Evolutionary conservation across 1,139 yeast species (phyloP).

Genomic region (Wickerhamiella pararugosa): DNA sequence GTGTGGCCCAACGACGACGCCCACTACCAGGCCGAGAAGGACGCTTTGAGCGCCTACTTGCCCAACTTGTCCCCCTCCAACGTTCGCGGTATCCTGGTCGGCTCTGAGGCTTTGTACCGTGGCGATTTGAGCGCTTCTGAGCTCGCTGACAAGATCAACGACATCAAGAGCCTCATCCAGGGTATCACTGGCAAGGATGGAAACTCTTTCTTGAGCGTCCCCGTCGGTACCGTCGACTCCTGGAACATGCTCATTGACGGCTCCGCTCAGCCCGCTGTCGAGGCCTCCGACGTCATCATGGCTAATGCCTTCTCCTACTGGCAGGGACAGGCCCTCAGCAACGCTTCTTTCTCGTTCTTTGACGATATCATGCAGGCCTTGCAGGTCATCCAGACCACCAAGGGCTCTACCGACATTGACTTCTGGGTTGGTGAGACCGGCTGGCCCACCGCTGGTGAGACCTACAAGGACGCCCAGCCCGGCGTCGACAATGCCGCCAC

Average conservation of each 20-base stretch:
- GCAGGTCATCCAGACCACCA: slow-evolving; percentile 67
- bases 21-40: slow-evolving; percentile 21
- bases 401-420: slow-evolving; percentile 69
- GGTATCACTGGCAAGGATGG: slow-evolving; percentile 68
- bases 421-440: slow-evolving; percentile 99
- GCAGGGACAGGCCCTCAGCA: slow-evolving; percentile 83
- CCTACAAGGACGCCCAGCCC: slow-evolving; percentile 40
- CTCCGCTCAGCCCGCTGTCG: slow-evolving; percentile 48
- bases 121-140: slow-evolving; percentile 27
- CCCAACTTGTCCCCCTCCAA: slow-evolving; percentile 15
- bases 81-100: slow-evolving; percentile 64
- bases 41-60: slow-evolving; percentile 20
- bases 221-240: slow-evolving; percentile 89
- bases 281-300: slow-evolving; percentile 68
- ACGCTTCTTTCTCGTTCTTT: slow-evolving; percentile 72
- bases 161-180: slow-evolving; percentile 41
- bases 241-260: slow-evolving; percentile 88
- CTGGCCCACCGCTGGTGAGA: slow-evolving; percentile 87
- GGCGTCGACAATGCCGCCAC: slow-evolving; percentile 53
- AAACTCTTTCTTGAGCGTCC: slow-evolving; percentile 49
- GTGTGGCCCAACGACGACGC: slow-evolving; percentile 23
- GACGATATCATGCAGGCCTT: slow-evolving; percentile 95
- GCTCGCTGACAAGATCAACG: slow-evolving; percentile 48
- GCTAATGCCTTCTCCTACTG: slow-evolving; percentile 97
- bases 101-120: slow-evolving; percentile 87